These are phyloP conservation scores for Vinca major DNA, from an alignment of 305 asterid species.

Conservation along the genomic window DNA sequence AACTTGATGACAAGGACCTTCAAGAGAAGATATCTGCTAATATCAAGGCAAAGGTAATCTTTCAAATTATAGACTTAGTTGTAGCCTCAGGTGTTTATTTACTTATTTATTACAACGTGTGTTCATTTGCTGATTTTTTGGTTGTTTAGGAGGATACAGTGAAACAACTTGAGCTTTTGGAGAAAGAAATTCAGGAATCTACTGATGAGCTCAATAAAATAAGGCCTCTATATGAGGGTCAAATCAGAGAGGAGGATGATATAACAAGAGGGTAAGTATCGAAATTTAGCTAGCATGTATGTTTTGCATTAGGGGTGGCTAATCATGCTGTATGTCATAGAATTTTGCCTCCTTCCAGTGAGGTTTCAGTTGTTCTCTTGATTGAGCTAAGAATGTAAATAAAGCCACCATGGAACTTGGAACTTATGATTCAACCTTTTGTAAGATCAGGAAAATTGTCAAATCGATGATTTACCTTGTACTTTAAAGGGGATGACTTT, in stretches of 20 bases:
- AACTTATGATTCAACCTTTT: not conserved
- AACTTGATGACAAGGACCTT: slow-evolving; percentile 82
- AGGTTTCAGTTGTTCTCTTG: not conserved
- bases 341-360: not conserved
- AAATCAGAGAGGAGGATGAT: slow-evolving; percentile 72
- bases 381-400: not conserved
- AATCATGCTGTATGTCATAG: not conserved
- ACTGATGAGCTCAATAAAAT: slow-evolving; percentile 51
- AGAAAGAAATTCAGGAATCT: slow-evolving; percentile 68
- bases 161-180: slow-evolving; percentile 65
- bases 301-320: not conserved
- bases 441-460: not conserved
- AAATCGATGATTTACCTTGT: not conserved
- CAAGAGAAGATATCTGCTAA: slow-evolving; percentile 67
- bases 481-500: not conserved
- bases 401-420: not conserved
- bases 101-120: not conserved
- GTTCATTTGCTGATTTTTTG: slow-evolving; percentile 23
- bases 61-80: not conserved
- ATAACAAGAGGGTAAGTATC: slow-evolving; percentile 61
- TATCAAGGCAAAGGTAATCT: slow-evolving; percentile 61
- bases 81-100: not conserved
- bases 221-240: slow-evolving; percentile 53
- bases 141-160: slow-evolving; percentile 73
- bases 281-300: not conserved